Percentiles rank a stretch among this genome's conserved stretches.
These are phyloP conservation scores for Millerozyma miso DNA, from an alignment of 805 yeast species.

Conservation along the genomic window DNA sequence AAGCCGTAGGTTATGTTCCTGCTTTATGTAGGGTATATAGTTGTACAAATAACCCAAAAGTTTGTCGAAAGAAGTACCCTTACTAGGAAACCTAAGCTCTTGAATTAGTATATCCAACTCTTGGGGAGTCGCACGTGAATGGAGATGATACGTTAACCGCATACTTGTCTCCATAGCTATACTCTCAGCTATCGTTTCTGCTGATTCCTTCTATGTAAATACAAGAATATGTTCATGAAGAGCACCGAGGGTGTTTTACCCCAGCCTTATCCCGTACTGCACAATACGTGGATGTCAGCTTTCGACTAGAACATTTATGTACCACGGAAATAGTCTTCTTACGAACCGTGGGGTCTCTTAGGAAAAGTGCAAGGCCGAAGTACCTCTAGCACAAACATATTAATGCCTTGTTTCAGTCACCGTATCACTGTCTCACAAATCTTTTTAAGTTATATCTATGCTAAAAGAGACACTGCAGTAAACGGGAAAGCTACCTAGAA, in stretches of 20 bases:
- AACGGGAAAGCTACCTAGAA: too few species aligned
- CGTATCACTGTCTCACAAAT: too few species aligned
- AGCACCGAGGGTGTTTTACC: not conserved
- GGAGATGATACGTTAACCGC: not conserved
- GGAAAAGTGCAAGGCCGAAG: too few species aligned
- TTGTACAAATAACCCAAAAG: constrained; percentile 46
- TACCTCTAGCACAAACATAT: too few species aligned
- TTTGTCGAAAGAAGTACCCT: constrained; percentile 25
- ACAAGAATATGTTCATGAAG: not conserved
- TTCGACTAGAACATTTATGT: not conserved
- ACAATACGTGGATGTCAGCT: not conserved
- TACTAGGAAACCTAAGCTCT: constrained; percentile 39
- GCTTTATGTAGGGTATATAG: constrained; percentile 48
- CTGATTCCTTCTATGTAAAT: not conserved
- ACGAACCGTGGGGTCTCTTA: too few species aligned
- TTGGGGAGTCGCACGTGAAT: constrained; percentile 24
- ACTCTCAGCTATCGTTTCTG: constrained; percentile 1
- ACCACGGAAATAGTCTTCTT: too few species aligned
- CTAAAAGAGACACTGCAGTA: too few species aligned
- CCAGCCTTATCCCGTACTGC: not conserved
- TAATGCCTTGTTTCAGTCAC: too few species aligned
- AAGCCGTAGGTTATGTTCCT: constrained; percentile 42
- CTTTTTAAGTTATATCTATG: too few species aligned
- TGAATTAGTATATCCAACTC: constrained; percentile 46
- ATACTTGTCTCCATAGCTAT: not conserved